Conservation (phyloP, 1,284 basidiomycete genomes). For the Puccinia polysora region DNA sequence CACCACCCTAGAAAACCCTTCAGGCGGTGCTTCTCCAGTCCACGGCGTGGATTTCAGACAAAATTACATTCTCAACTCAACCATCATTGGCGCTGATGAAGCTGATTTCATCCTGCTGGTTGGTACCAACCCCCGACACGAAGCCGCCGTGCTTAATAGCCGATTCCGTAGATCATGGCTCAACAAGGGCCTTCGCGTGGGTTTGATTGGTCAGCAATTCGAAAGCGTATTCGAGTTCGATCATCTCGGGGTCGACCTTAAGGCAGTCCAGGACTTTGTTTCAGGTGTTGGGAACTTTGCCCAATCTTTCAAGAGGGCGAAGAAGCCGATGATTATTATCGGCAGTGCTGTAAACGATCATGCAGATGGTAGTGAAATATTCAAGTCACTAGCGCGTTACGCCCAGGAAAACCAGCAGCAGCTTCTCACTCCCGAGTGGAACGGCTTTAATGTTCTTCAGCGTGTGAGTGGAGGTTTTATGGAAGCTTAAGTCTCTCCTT, state of each 20-base stretch:
- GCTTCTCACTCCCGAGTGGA: constrained; percentile 86
- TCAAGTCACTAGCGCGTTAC: constrained; percentile 72
- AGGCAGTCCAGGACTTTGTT: constrained; percentile 74
- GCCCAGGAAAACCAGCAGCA: constrained; percentile 71
- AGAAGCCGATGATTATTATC: constrained; percentile 89
- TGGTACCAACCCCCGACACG: constrained; percentile 95
- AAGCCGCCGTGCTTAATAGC: constrained; percentile 95
- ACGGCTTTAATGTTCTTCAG: constrained; percentile 88
- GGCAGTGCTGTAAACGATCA: constrained; percentile 84
- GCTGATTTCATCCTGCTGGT: constrained; percentile 91
- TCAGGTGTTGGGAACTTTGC: constrained; percentile 70
- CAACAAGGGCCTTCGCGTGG: constrained; percentile 76
- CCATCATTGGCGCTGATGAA: constrained; percentile 81
- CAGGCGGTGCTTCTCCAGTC: constrained; percentile 59
- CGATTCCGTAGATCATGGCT: constrained; percentile 93
- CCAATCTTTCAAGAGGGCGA: constrained; percentile 80
- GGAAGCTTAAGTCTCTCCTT: not conserved
- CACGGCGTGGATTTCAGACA: constrained; percentile 86
- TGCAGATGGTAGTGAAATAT: constrained; percentile 73
- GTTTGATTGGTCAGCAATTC: constrained; percentile 81
- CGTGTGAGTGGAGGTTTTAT: constrained; percentile 61
- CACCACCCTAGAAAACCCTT: constrained; percentile 75
- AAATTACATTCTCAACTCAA: constrained; percentile 96
- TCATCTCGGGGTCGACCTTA: constrained; percentile 74
- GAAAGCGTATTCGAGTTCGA: constrained; percentile 92